phyloP scores from a whole-genome alignment of 2,329 filamentous ascomycete species.

The Aotearoamyces nothofagi region DNA sequence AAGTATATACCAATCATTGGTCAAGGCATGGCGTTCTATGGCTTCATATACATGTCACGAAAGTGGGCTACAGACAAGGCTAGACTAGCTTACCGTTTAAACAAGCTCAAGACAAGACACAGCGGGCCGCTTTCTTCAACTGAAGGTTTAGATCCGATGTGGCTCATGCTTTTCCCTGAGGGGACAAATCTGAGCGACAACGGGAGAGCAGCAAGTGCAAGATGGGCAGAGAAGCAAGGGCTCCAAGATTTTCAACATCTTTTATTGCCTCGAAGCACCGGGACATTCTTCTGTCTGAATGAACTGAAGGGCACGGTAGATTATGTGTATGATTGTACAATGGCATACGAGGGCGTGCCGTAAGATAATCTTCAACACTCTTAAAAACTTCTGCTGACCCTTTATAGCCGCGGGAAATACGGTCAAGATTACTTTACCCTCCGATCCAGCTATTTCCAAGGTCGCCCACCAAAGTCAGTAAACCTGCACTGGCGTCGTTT shows the following conservation, averaged over 20 bases:
- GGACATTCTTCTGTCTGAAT: constrained; percentile 63
- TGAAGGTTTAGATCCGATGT: constrained; percentile 63
- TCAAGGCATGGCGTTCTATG: constrained; percentile 69
- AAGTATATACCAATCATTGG: constrained; percentile 70
- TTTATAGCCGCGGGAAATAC: constrained; percentile 46
- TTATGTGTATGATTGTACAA: constrained; percentile 84
- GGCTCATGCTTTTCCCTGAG: constrained; percentile 78
- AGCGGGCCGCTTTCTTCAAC: constrained; percentile 34
- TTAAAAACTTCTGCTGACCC: constrained; percentile 4
- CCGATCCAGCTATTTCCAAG: constrained; percentile 74
- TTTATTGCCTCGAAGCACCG: constrained; percentile 67
- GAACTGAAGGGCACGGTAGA: constrained; percentile 62
- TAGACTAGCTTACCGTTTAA: constrained; percentile 58
- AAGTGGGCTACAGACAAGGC: constrained; percentile 73
- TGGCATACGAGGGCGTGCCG: constrained; percentile 89
- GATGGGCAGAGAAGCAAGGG: constrained; percentile 64
- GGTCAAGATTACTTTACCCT: constrained; percentile 88
- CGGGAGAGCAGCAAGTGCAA: constrained; percentile 52
- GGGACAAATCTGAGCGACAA: constrained; percentile 68
- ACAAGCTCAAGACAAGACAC: constrained; percentile 47
- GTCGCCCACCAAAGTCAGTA: constrained; percentile 80
- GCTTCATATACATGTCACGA: constrained; percentile 84
- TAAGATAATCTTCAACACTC: constrained; percentile 32
- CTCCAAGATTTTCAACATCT: constrained; percentile 59
- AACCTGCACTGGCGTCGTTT: constrained; percentile 96